Conservation (phyloP, 2,329 filamentous ascomycete species). For the Metarhizium humberi region DNA sequence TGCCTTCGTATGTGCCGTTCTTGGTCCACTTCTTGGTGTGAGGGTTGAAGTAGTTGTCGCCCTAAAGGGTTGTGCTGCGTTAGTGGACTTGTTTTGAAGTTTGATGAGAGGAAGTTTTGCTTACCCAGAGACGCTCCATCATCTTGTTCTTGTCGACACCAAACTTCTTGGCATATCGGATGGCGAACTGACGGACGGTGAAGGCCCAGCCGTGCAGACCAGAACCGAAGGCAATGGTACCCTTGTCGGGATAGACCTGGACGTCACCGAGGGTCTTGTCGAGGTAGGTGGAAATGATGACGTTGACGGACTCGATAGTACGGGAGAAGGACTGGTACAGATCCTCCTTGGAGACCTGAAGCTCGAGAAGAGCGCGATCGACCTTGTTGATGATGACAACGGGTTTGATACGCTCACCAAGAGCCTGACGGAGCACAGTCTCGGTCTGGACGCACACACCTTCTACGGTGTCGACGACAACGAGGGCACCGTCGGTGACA, state of each 20-base stretch:
- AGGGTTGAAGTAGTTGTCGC: constrained; percentile 99
- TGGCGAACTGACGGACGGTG: constrained; percentile 95
- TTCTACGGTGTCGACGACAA: constrained; percentile 99
- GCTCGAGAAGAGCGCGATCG: constrained; percentile 97
- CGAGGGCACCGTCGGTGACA: constrained; percentile 98
- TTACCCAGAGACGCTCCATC: constrained; percentile 99
- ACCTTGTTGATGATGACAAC: constrained; percentile 99
- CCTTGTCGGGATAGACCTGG: constrained; percentile 96
- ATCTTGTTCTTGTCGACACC: constrained; percentile 99
- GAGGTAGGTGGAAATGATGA: constrained; percentile 98
- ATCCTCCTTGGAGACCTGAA: constrained; percentile 98
- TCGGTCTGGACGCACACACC: constrained; percentile 99
- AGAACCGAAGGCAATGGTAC: constrained; percentile 97
- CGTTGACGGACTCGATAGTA: constrained; percentile 99
- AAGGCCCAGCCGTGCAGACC: constrained; percentile 99
- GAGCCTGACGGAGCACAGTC: constrained; percentile 97
- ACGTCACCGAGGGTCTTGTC: constrained; percentile 96
- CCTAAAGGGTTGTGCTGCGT: constrained; percentile 29
- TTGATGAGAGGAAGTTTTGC: constrained; percentile 15
- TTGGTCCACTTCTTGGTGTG: constrained; percentile 99
- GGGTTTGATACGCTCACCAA: constrained; percentile 99
- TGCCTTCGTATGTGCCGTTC: constrained; percentile 71
- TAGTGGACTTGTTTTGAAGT: constrained; percentile 5
- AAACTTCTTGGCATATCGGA: constrained; percentile 98
- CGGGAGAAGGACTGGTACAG: constrained; percentile 99